Conservation (phyloP, 169 alveolate genomes). For the Plasmodium fragile region DNA sequence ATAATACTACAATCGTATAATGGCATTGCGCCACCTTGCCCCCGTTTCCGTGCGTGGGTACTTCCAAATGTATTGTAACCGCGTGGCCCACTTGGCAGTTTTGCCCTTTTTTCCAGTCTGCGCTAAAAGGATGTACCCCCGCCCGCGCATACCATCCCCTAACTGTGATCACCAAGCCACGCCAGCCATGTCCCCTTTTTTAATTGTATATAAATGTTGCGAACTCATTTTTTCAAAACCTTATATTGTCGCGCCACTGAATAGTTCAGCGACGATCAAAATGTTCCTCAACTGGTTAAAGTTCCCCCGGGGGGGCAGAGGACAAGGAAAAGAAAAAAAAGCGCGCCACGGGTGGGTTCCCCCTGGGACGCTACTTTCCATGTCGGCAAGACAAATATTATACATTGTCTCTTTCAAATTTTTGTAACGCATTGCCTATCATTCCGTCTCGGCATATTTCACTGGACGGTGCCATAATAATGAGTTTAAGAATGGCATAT, state of each 20-base stretch:
- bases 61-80: background rate
- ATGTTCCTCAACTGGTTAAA: background rate
- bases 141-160: background rate
- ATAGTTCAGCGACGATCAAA: background rate
- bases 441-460: background rate
- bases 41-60: background rate
- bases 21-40: background rate
- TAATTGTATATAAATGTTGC: background rate
- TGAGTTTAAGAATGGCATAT: background rate
- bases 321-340: background rate
- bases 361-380: background rate
- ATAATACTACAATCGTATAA: background rate
- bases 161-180: background rate
- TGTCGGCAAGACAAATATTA: background rate
- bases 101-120: background rate
- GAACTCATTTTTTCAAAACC: background rate
- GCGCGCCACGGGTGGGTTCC: background rate
- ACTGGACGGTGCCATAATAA: background rate
- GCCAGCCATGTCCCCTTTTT: background rate
- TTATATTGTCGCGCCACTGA: background rate
- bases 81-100: background rate
- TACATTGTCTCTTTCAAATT: background rate
- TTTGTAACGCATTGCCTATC: background rate
- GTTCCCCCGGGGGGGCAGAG: background rate
- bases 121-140: background rate